Evolutionary conservation across 805 yeast species (phyloP).

Genomic region (Schwanniomyces vanrijiae): DNA sequence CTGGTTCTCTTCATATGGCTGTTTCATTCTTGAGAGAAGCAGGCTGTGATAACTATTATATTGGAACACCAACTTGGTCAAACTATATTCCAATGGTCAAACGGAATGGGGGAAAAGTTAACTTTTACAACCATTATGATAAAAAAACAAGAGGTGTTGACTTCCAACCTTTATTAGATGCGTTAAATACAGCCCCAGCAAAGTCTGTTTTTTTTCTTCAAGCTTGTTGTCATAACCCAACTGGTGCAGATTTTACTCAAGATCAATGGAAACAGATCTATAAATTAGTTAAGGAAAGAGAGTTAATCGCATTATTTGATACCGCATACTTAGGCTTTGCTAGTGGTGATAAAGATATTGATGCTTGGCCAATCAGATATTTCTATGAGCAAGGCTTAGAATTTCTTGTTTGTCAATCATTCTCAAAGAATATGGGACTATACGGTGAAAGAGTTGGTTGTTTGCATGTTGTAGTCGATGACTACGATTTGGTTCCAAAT

Average conservation of each 20-base stretch:
- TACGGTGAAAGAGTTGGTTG: conserved; percentile 42
- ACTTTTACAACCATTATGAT: conserved; percentile 32
- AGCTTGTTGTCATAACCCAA: conserved; percentile 47
- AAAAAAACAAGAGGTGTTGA: conserved; percentile 27
- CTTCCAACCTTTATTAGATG: conserved; percentile 21
- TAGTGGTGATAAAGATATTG: conserved; percentile 60
- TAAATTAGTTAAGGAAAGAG: conserved; percentile 20
- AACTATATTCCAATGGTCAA: conserved; percentile 38
- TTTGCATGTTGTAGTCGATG: conserved; percentile 30
- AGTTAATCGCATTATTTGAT: conserved; percentile 35
- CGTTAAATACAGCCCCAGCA: conserved; percentile 29
- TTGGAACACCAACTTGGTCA: conserved; percentile 42
- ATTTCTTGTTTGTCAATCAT: conserved; percentile 41
- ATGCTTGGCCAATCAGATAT: conserved; percentile 40
- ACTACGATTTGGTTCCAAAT: conserved; percentile 12
- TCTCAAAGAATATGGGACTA: conserved; percentile 43
- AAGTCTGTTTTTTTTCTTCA: conserved; percentile 38
- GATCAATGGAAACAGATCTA: conserved; percentile 38
- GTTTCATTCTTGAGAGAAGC: conserved; percentile 22
- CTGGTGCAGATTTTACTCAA: conserved; percentile 38
- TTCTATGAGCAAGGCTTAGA: conserved; percentile 37
- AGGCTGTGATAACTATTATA: conserved; percentile 26
- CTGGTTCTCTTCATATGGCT: conserved; percentile 44
- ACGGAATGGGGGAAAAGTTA: conserved; percentile 26
- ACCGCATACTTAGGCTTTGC: conserved; percentile 45